Conservation (phyloP, 768 basidiomycete genomes). For the Mycena chlorophos region DNA sequence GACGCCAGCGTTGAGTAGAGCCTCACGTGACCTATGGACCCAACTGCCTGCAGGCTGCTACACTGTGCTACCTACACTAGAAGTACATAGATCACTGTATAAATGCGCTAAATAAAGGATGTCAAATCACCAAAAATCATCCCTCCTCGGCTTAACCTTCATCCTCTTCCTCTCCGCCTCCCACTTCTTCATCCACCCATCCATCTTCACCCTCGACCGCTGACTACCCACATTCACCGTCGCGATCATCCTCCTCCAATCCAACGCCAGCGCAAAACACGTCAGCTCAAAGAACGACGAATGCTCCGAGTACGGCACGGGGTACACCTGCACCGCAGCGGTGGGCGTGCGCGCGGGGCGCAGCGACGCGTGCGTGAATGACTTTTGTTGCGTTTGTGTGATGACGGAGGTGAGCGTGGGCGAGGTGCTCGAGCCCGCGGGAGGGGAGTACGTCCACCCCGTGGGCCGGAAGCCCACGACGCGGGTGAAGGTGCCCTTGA, state of each 20-base stretch:
- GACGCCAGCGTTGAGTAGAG: too few relatives aligned
- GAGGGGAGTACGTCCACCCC: conserved; percentile 83
- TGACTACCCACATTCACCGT: conserved; percentile 88
- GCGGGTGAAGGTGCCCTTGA: conserved; percentile 67
- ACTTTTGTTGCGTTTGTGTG: conserved; percentile 58
- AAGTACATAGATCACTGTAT: too few relatives aligned
- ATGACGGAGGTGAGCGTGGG: conserved; percentile 73
- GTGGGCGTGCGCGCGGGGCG: conserved; percentile 73
- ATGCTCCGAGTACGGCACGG: conserved; percentile 93
- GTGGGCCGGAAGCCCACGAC: conserved; percentile 89
- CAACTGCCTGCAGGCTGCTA: too few relatives aligned
- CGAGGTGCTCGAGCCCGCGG: conserved; percentile 59
- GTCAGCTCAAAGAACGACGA: conserved; percentile 94
- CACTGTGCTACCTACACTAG: too few relatives aligned
- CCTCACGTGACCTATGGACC: too few relatives aligned
- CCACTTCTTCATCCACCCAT: conserved; percentile 88
- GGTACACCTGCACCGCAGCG: conserved; percentile 67
- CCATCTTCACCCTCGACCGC: conserved; percentile 78
- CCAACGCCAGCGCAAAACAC: conserved; percentile 88
- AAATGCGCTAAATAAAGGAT: too few relatives aligned
- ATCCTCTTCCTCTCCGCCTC: conserved; percentile 71
- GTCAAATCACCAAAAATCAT: conserved; percentile 52
- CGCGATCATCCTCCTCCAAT: conserved; percentile 88
- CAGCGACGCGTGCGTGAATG: conserved; percentile 71
- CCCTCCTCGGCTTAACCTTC: conserved; percentile 44